phyloP scores from a whole-genome alignment of 1,139 yeast genomes.

The Suhomyces kunorum region DNA sequence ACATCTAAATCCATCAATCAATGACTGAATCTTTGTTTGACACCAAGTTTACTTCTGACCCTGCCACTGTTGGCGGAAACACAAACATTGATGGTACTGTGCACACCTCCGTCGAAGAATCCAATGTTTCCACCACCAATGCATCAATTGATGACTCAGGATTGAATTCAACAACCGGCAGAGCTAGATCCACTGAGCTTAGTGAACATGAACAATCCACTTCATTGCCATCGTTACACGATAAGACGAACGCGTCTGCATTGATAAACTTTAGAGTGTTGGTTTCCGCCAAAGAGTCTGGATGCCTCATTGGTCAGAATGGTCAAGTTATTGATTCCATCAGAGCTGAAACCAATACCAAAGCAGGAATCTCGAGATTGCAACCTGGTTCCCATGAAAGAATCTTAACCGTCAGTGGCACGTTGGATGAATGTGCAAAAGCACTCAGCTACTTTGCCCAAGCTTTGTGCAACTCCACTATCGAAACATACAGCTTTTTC shows the following conservation, averaged over 20 bases:
- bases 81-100: constrained; percentile 2
- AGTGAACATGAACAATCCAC: constrained; percentile 20
- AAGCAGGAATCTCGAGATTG: constrained; percentile 86
- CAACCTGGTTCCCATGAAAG: constrained; percentile 83
- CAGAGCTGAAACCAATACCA: constrained; percentile 75
- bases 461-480: constrained; percentile 49
- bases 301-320: constrained; percentile 85
- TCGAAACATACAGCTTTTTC: constrained; percentile 52
- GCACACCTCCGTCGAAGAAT: neutral
- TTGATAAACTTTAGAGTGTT: constrained; percentile 65
- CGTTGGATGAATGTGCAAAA: constrained; percentile 69
- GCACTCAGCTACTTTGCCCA: constrained; percentile 75
- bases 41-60: constrained; percentile 36
- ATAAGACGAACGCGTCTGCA: constrained; percentile 33
- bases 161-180: neutral
- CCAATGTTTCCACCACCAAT: neutral
- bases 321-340: constrained; percentile 81
- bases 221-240: constrained; percentile 33
- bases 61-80: constrained; percentile 11
- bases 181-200: constrained; percentile 4
- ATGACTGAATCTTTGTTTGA: constrained; percentile 49
- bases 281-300: constrained; percentile 86
- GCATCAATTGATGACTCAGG: constrained; percentile 1
- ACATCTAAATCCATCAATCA: constrained; percentile 2
- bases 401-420: constrained; percentile 78